Conservation (phyloP, 805 yeast species). For the Starmerella etchellsii region DNA sequence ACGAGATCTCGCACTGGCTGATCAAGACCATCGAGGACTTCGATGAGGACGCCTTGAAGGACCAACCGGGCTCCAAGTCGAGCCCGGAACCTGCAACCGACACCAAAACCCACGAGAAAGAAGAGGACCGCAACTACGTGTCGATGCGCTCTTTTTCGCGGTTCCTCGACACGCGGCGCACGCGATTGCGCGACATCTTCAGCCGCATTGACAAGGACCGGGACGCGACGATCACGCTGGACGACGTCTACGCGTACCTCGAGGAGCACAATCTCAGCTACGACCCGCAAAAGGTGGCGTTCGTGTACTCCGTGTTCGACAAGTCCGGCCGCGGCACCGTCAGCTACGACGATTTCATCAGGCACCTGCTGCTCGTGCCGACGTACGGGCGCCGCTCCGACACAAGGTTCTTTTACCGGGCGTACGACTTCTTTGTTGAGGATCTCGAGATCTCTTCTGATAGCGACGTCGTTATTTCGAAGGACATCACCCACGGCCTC, state of each 20-base stretch:
- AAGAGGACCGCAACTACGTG: background rate
- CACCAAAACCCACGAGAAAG: background rate
- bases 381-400: slow-evolving; percentile 32
- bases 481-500: slow-evolving; percentile 66
- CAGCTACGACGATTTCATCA: slow-evolving; percentile 76
- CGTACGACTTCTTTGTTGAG: slow-evolving; percentile 66
- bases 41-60: slow-evolving; percentile 9
- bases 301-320: slow-evolving; percentile 45
- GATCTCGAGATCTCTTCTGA: slow-evolving; percentile 76
- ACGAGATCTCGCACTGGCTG: slow-evolving; percentile 11
- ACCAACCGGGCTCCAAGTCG: background rate
- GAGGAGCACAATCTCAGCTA: slow-evolving; percentile 42
- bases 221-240: slow-evolving; percentile 13
- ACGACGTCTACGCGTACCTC: slow-evolving; percentile 44
- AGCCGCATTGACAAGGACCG: slow-evolving; percentile 21
- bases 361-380: slow-evolving; percentile 72
- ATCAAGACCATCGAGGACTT: slow-evolving; percentile 13
- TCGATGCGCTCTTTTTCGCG: slow-evolving; percentile 12
- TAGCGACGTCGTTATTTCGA: slow-evolving; percentile 79
- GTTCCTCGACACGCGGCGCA: slow-evolving; percentile 22
- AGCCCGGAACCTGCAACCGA: background rate
- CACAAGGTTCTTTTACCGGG: slow-evolving; percentile 42
- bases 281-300: slow-evolving; percentile 39
- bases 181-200: slow-evolving; percentile 20
- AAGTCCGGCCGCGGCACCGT: slow-evolving; percentile 49